Base-by-base conservation (phyloP, 2,329 filamentous ascomycete genomes). In the Lachnellula occidentalis region DNA sequence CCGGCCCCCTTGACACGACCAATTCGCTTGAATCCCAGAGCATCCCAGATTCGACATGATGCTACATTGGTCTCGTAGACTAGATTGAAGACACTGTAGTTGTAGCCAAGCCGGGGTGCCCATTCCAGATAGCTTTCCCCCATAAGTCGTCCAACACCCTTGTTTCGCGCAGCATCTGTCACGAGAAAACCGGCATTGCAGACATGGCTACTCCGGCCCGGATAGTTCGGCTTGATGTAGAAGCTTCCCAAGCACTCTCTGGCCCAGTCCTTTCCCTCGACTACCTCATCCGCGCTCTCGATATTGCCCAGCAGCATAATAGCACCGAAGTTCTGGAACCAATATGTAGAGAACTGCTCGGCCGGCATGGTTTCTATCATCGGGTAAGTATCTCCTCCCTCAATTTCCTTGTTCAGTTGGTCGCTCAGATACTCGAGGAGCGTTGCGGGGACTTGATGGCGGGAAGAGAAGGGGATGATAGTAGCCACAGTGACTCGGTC, bases 51-150 rank as follows among this genome's bases (percentile, higher is more conserved):
- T 15, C 83, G 80, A 59, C 84, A 84, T 5, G 84, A 87, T 1
- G 84, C 85, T 14, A 86, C 79, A 63, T 89, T 89, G 45, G 82
- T 88, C 70, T 89, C 86, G 68, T 88, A 89, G 24, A 89, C 86
- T 43, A 89, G 76, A 63, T 89, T 88, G 73, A 89, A 89, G 39
- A 89, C 83, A 1, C 83, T 85, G 71, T 88, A 89, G 2, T 82
- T 84, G 66, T 88, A 89, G 31, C 85, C 85, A 56, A 82, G 63
- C 61, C 76, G 76, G 17, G 79, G 78, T 37, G 79, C 78, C 77
- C 78, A 82, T 54, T 82, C 78, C 27, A 82, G 67, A 65, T 81
- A 82, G 43, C 74, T 74, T 65, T 81, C 79, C 12, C 79, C 79
- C 74, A 82, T 78, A 51, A 80, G 66, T 54, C 78, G 73, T 50